Evolutionary conservation across 176 grass and related monocot genomes (phyloP).

Genomic region (Poa pratensis): DNA sequence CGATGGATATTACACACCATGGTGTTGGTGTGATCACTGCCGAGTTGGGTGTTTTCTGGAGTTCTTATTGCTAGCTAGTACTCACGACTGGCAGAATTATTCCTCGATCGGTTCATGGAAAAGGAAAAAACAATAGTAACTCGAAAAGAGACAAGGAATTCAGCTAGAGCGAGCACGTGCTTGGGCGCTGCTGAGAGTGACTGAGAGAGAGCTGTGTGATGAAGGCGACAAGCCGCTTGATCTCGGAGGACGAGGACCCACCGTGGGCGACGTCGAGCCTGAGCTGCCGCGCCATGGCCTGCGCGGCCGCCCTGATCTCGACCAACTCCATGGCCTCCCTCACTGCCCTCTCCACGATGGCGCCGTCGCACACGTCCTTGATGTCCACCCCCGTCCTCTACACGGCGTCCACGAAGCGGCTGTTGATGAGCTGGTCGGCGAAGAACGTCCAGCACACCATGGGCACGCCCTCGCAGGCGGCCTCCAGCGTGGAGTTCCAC

Average conservation of each 20-base stretch:
- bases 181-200: no score
- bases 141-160: no score
- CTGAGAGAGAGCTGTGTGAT: not conserved
- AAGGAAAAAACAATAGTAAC: no score
- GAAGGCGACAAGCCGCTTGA: not conserved
- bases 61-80: no score
- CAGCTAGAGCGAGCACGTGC: no score
- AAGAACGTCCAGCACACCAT: constrained; percentile 63
- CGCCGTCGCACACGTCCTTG: constrained; percentile 45
- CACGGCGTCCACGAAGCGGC: constrained; percentile 43
- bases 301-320: not conserved
- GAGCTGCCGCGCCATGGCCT: not conserved
- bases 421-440: constrained; percentile 61
- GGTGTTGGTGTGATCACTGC: no score
- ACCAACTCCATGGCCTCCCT: constrained; percentile 45
- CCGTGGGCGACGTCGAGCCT: not conserved
- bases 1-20: no score
- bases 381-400: constrained; percentile 62
- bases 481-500: not conserved
- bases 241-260: not conserved
- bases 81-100: no score
- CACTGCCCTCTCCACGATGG: constrained; percentile 46
- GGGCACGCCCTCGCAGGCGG: constrained; percentile 25
- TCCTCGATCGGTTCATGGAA: no score
- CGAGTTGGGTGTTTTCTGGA: no score